A percentile compares a stretch with the other conserved stretches of the same genome.
Evolutionary conservation across 2,329 filamentous ascomycete species (phyloP).

Genomic region (Cyanodermella asteris): DNA sequence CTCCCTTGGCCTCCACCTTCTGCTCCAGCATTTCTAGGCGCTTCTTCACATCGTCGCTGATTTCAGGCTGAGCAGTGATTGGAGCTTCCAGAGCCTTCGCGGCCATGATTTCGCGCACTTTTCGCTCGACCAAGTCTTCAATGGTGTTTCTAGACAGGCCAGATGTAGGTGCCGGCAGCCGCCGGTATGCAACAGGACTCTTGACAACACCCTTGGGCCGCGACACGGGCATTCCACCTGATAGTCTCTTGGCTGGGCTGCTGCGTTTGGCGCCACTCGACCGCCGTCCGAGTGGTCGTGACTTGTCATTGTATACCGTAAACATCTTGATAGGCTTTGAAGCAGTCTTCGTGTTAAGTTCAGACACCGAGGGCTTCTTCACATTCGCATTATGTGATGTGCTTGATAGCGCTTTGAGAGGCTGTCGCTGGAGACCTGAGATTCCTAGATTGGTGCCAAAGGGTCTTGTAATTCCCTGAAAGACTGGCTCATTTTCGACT

Average conservation of each 20-base stretch:
- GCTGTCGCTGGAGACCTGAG: slow-evolving; percentile 40
- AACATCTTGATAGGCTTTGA: slow-evolving; percentile 73
- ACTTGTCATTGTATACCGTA: slow-evolving; percentile 62
- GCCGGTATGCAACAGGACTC: slow-evolving; percentile 11
- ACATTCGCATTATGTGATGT: slow-evolving; percentile 53
- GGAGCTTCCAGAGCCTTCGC: slow-evolving; percentile 41
- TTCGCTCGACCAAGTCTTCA: slow-evolving; percentile 78
- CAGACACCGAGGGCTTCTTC: too few relatives aligned
- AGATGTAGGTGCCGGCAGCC: slow-evolving; percentile 13
- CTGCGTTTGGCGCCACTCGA: slow-evolving; percentile 23
- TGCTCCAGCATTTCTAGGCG: slow-evolving; percentile 68
- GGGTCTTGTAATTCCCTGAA: slow-evolving; percentile 48
- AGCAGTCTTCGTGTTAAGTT: too few relatives aligned
- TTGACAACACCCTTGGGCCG: slow-evolving; percentile 28
- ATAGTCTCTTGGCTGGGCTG: slow-evolving; percentile 17
- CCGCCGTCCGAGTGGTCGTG: slow-evolving; percentile 20
- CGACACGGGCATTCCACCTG: slow-evolving; percentile 12
- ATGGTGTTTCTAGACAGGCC: slow-evolving; percentile 43
- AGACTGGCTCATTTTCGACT: slow-evolving; percentile 86
- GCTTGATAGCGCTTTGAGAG: slow-evolving; percentile 54
- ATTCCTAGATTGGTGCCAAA: slow-evolving; percentile 19
- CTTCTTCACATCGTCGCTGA: slow-evolving; percentile 58
- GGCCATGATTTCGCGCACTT: slow-evolving; percentile 73
- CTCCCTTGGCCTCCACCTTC: slow-evolving; percentile 59
- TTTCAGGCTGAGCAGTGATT: slow-evolving; percentile 22